A percentile compares a stretch with the other conserved stretches of the same genome.
Evolutionary conservation across 169 alveolate species (phyloP).

Genomic region (Neospora caninum): DNA sequence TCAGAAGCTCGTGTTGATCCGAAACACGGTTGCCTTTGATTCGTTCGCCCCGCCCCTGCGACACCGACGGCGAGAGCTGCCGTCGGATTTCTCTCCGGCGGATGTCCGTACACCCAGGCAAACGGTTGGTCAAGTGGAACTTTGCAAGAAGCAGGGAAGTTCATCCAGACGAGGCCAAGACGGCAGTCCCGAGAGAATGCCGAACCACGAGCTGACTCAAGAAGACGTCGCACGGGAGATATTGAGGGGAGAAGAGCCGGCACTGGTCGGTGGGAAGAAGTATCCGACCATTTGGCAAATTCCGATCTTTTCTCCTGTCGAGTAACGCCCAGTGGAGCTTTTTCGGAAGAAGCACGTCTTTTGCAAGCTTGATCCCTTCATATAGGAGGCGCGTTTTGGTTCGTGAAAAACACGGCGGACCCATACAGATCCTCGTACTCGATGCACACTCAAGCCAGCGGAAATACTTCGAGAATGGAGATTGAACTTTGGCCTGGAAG

Average conservation of each 20-base stretch:
- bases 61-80: conserved; percentile 9
- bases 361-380: no score
- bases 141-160: background rate
- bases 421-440: no score
- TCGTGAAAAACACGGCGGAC: no score
- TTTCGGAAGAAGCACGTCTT: no score
- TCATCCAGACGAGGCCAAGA: background rate
- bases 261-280: background rate
- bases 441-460: no score
- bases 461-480: no score
- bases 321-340: background rate
- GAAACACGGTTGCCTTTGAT: background rate
- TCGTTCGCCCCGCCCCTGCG: background rate
- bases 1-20: background rate
- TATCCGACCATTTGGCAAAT: background rate
- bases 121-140: background rate
- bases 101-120: background rate
- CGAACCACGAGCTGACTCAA: background rate
- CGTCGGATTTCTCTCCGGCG: background rate
- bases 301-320: background rate
- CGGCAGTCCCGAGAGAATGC: background rate
- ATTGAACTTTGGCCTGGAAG: no score
- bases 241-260: conserved; percentile 11
- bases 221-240: background rate
- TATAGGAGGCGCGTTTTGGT: no score